These are phyloP conservation scores for Geosmithia flava DNA, from an alignment of 2,329 filamentous ascomycete species.

Conservation along the genomic window DNA sequence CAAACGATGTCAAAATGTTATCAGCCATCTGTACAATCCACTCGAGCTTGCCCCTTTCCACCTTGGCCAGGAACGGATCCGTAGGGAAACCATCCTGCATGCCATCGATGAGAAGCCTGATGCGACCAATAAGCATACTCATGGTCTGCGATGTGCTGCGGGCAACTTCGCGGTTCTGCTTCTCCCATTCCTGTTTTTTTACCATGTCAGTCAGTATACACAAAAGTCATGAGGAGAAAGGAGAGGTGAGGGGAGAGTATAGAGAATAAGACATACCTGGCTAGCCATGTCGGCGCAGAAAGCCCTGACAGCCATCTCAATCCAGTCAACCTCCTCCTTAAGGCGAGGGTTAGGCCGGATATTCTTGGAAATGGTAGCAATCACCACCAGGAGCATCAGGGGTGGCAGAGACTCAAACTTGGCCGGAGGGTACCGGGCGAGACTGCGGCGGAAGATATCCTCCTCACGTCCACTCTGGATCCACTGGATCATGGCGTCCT, in stretches of 20 bases:
- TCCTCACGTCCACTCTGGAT: slow-evolving; percentile 51
- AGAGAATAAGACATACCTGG: slow-evolving; percentile 39
- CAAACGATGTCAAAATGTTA: slow-evolving; percentile 19
- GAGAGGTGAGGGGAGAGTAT: neutral
- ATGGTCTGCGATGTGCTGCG: slow-evolving; percentile 25
- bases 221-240: neutral
- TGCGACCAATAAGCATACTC: slow-evolving; percentile 21
- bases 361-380: slow-evolving; percentile 49
- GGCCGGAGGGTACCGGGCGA: slow-evolving; percentile 21
- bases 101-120: slow-evolving; percentile 19
- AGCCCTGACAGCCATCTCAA: slow-evolving; percentile 45
- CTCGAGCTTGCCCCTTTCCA: slow-evolving; percentile 24
- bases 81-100: slow-evolving; percentile 23
- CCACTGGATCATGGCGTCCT: slow-evolving; percentile 54
- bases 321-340: slow-evolving; percentile 44
- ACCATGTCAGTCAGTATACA: too few species aligned
- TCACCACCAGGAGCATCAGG: slow-evolving; percentile 50
- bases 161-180: slow-evolving; percentile 21
- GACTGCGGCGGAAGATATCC: slow-evolving; percentile 43
- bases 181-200: slow-evolving; percentile 25
- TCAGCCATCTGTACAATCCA: slow-evolving; percentile 24
- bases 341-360: slow-evolving; percentile 38
- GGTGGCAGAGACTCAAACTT: slow-evolving; percentile 44
- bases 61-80: slow-evolving; percentile 23
- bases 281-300: slow-evolving; percentile 34